Percentiles rank a stretch among this genome's conserved stretches.
These are phyloP conservation scores for Ceratocystis variospora DNA, from an alignment of 2,329 filamentous ascomycete species.

Conservation along the genomic window DNA sequence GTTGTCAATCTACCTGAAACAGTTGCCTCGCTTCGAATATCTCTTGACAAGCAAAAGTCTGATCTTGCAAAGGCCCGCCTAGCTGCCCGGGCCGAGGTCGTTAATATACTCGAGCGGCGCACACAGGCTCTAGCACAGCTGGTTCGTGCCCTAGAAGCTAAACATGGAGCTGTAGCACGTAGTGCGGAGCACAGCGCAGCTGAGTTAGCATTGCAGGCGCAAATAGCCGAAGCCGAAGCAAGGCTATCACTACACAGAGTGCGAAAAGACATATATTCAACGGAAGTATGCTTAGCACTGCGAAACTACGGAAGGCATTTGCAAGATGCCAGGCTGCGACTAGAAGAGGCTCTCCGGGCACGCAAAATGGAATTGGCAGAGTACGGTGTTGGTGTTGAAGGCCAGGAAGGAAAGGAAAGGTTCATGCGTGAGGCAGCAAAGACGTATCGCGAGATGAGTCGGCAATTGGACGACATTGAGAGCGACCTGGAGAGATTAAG, in stretches of 20 bases:
- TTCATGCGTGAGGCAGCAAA: constrained; percentile 41
- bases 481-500: constrained; percentile 32
- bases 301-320: constrained; percentile 37
- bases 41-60: constrained; percentile 25
- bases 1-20: constrained; percentile 36
- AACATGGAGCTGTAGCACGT: constrained; percentile 40
- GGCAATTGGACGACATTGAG: constrained; percentile 37
- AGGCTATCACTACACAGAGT: constrained; percentile 27
- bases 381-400: constrained; percentile 35
- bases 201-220: constrained; percentile 33
- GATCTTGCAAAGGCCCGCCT: constrained; percentile 30
- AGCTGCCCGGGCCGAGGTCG: constrained; percentile 24
- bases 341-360: constrained; percentile 32
- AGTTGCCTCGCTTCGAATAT: constrained; percentile 28
- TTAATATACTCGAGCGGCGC: constrained; percentile 27
- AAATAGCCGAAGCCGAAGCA: constrained; percentile 30
- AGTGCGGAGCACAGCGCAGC: constrained; percentile 38
- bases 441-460: constrained; percentile 37
- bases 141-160: constrained; percentile 39
- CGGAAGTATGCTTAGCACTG: constrained; percentile 32
- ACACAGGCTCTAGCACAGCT: constrained; percentile 31
- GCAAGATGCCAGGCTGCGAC: constrained; percentile 34
- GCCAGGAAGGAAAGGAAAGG: constrained; percentile 32
- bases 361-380: constrained; percentile 33
- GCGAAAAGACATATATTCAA: constrained; percentile 32